Evolutionary conservation across 805 yeast species (phyloP), one percentile per base, ranked within the genome.

Genomic region (Suhomyces pyralidae): DNA sequence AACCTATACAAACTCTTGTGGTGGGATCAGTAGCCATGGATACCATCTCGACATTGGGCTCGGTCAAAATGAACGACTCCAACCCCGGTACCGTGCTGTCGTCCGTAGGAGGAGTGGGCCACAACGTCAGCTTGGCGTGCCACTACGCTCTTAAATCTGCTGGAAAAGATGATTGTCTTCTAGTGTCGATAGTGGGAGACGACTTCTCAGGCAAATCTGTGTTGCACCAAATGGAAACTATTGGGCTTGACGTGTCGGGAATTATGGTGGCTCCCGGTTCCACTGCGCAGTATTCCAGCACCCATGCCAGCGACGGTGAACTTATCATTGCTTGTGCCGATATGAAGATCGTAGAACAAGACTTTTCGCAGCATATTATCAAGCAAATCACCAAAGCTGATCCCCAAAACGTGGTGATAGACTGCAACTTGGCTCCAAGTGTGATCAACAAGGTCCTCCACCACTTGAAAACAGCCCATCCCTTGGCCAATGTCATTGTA

Each of bases 31-130:
- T 90, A 24, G 96, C 96, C 0, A 67, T 86, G 36, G 97, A 90
- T 63, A 74, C 88, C 0, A 81, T 85, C 5, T 81, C 89, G 56
- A 74, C 76, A 12, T 61, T 86, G 5, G 58, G 65, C 1, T 36
- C 55, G 0, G 49, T 61, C 15, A 59, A 55, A 12, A 60, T 78
- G 59, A 67, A 71, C 10, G 93, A 93, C 53, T 90, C 96, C 2
- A 87, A 87, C 57, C 94, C 94, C 0, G 91, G 94, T 0, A 63
- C 60, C 0, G 76, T 81, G 5, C 60, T 67, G 1, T 76, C 84
- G 2, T 74, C 86, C 0, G 64, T 89, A 7, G 97, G 97, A 1
- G 97, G 97, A 1, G 96, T 90, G 2, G 97, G 90, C 0, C 84
- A 80, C 64, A 90, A 91, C 60, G 84, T 90, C 14, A 84, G 89